Conservation (phyloP, 2,329 filamentous ascomycete genomes). For the Fusarium musae region DNA sequence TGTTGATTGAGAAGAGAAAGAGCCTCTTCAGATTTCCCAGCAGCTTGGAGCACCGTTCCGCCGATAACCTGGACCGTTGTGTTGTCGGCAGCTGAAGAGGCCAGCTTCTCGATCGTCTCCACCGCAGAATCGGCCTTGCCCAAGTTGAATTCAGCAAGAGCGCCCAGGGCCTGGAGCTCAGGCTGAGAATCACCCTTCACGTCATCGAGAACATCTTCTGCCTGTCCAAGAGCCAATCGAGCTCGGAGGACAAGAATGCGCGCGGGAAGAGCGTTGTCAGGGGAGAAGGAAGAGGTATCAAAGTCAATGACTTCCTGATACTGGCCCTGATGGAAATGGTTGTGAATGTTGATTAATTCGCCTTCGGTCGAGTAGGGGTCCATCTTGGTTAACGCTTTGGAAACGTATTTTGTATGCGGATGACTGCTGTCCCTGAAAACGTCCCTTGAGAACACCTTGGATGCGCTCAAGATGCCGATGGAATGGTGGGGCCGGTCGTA, state of each 20-base stretch:
- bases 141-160: conserved; percentile 74
- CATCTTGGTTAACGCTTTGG: conserved; percentile 58
- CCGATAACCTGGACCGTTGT: conserved; percentile 81
- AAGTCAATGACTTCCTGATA: conserved; percentile 89
- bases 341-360: conserved; percentile 78
- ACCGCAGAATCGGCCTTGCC: conserved; percentile 73
- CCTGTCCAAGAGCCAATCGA: conserved; percentile 83
- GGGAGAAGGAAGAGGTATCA: conserved; percentile 80
- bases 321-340: conserved; percentile 81
- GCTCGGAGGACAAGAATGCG: conserved; percentile 84
- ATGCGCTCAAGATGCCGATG: conserved; percentile 40
- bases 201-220: conserved; percentile 76
- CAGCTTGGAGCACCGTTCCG: conserved; percentile 83
- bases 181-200: conserved; percentile 73
- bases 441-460: conserved; percentile 47
- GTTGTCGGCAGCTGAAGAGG: conserved; percentile 75
- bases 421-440: conserved; percentile 29
- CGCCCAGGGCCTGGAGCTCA: conserved; percentile 80
- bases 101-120: conserved; percentile 72
- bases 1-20: conserved; percentile 82
- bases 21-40: conserved; percentile 86
- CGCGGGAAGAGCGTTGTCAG: conserved; percentile 80
- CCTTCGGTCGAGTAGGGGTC: conserved; percentile 77
- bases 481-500: conserved; percentile 45
- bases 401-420: conserved; percentile 19